Base-by-base conservation (phyloP, 2,329 filamentous ascomycete genomes). In the Xenosphaeropsis pyriputrescens region DNA sequence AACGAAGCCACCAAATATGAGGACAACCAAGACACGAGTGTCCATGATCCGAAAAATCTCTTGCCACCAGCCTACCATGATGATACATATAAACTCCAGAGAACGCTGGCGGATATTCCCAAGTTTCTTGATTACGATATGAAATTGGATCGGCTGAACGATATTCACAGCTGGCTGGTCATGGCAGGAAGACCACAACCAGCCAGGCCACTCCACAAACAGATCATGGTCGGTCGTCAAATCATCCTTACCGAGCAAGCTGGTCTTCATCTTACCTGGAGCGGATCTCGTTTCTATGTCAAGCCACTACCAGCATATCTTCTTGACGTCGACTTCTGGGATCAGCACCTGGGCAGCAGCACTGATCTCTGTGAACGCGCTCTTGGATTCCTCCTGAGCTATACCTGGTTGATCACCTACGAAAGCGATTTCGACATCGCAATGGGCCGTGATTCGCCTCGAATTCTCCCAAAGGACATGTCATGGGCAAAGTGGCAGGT, bases 401-500 rank as follows among this genome's bases (percentile, higher is more conserved):
- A 61, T 42, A 37, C 42, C 2, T 39, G 46, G 8, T 45, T 63
- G 2, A 47, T 63, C 4, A 36, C 29, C 0, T 48, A 53, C 37
- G 47, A 57, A 40, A 55, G 51, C 29, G 60, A 63, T 41, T 54
- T 61, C 18, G 14, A 34, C 4, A 57, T 62, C 12, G 59, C 58
- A 5, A 26, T 26, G 22, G 22, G 22, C 7, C 22, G 22, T 14
- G 45, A 54, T 2, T 18, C 42, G 4, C 35, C 40, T 18, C 30
- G 38, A 3, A 47, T 62, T 0, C 30, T 61, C 12, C 51, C 53
- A 3, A n/a, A 18, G 15, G 26, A 37, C 1, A 26, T 46, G 1
- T 30, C 22, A 2, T 50, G 42, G 39, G 13, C 43, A 4, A 2
- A 36, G 1, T 60, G 58, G 57, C 39, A 13, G 6, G 18, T 1